A percentile compares a stretch with the other conserved stretches of the same genome.
Evolutionary conservation across 2,329 filamentous ascomycete genomes (phyloP).

Genomic region (Xylariaceae sp.): DNA sequence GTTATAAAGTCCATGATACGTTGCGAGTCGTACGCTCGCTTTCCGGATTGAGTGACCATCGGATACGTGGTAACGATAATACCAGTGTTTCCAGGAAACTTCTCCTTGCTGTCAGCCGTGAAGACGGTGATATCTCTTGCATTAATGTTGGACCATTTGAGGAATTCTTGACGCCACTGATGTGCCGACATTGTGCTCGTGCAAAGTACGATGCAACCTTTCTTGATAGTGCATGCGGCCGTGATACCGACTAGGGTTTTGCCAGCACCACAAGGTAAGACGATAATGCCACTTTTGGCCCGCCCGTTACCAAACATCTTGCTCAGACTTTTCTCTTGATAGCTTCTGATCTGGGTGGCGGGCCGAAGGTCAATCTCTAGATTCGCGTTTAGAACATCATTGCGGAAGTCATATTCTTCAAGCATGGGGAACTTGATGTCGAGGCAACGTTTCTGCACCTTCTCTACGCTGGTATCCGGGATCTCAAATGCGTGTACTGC

Average conservation of each 20-base stretch:
- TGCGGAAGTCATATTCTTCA: constrained; percentile 95
- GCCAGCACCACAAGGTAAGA: constrained; percentile 90
- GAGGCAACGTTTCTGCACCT: constrained; percentile 83
- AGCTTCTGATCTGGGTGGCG: constrained; percentile 81
- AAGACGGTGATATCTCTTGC: constrained; percentile 92
- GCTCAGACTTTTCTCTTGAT: constrained; percentile 94
- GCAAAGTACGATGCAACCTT: constrained; percentile 89
- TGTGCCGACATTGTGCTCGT: constrained; percentile 97
- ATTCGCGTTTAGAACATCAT: constrained; percentile 82
- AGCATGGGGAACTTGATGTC: constrained; percentile 81
- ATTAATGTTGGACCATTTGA: constrained; percentile 97
- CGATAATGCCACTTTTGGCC: constrained; percentile 95
- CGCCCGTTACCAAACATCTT: constrained; percentile 99
- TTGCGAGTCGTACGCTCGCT: constrained; percentile 83
- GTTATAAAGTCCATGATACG: constrained; percentile 97
- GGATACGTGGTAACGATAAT: constrained; percentile 97
- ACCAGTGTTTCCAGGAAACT: constrained; percentile 82
- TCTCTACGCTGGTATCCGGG: constrained; percentile 72
- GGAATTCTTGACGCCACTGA: constrained; percentile 93
- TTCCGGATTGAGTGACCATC: constrained; percentile 92
- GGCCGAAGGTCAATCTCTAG: constrained; percentile 91
- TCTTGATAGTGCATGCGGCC: constrained; percentile 95
- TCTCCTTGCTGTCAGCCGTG: constrained; percentile 82
- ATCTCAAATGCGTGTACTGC: constrained; percentile 94
- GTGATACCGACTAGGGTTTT: constrained; percentile 99